These are phyloP conservation scores for Colletotrichum horii DNA, from an alignment of 2,329 filamentous ascomycete genomes.

Conservation along the genomic window DNA sequence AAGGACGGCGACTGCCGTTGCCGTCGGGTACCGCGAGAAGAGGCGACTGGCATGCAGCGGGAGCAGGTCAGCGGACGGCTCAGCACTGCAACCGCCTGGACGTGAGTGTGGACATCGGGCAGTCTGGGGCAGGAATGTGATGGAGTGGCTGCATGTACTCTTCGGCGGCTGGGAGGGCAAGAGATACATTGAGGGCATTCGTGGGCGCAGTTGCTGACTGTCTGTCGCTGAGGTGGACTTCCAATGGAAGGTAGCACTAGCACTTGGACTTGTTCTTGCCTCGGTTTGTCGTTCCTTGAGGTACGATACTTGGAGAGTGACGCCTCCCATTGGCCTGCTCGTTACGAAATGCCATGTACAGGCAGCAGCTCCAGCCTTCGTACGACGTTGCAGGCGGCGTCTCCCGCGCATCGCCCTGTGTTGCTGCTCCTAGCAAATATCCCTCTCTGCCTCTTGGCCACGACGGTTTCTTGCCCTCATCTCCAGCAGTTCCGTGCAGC, in stretches of 20 bases:
- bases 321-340: not conserved
- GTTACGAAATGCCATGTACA: not conserved
- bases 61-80: not conserved
- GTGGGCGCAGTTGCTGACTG: not conserved
- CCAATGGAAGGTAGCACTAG: not conserved
- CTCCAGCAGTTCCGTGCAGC: not conserved
- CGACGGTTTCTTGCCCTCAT: not conserved
- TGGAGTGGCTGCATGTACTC: not conserved
- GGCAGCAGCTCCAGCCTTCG: not conserved
- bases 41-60: not conserved
- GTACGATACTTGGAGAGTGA: not conserved
- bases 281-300: not conserved
- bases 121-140: not conserved
- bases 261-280: not conserved
- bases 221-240: not conserved
- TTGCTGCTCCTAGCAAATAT: not conserved
- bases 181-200: not conserved
- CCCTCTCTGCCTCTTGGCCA: not conserved
- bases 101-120: not conserved
- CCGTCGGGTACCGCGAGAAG: not conserved
- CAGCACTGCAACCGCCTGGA: not conserved
- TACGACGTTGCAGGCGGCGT: conserved; percentile 18
- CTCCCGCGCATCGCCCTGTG: not conserved
- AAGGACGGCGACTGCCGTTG: not conserved
- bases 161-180: not conserved